Conservation (phyloP, 2,329 filamentous ascomycete species). For the Aspergillus tubingensis region DNA sequence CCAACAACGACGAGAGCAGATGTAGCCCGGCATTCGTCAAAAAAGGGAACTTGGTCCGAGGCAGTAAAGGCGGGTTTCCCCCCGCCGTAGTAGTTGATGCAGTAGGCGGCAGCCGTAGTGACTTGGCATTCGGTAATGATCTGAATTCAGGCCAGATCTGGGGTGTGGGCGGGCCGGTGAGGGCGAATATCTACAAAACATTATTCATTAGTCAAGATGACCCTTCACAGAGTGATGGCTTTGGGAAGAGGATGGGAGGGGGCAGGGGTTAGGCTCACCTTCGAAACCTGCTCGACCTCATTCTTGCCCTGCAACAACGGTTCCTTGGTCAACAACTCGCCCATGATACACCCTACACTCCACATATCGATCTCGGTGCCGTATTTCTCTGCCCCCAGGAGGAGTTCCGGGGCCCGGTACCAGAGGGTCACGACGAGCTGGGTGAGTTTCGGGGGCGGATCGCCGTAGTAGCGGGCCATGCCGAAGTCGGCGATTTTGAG, state of each 20-base stretch:
- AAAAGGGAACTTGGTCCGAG: slow-evolving; percentile 78
- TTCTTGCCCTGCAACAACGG: slow-evolving; percentile 85
- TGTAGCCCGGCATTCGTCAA: slow-evolving; percentile 73
- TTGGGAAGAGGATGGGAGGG: neutral
- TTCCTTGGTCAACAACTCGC: slow-evolving; percentile 80
- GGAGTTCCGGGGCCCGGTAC: slow-evolving; percentile 90
- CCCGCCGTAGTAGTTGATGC: slow-evolving; percentile 35
- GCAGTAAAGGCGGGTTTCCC: slow-evolving; percentile 49
- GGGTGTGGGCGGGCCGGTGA: slow-evolving; percentile 83
- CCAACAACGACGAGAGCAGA: slow-evolving; percentile 69
- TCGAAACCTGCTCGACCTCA: slow-evolving; percentile 85
- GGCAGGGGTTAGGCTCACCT: slow-evolving; percentile 41
- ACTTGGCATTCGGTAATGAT: slow-evolving; percentile 81
- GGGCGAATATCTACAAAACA: slow-evolving; percentile 68
- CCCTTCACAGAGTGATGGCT: too few species aligned
- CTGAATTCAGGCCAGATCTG: slow-evolving; percentile 84
- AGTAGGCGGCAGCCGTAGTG: slow-evolving; percentile 65
- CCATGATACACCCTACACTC: slow-evolving; percentile 95
- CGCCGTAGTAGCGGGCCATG: slow-evolving; percentile 88
- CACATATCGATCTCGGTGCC: slow-evolving; percentile 83
- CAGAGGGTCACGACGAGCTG: slow-evolving; percentile 94
- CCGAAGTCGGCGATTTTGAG: slow-evolving; percentile 98
- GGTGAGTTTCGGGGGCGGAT: slow-evolving; percentile 77
- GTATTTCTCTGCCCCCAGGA: slow-evolving; percentile 79
- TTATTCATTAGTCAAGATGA: slow-evolving; percentile 7